These are phyloP conservation scores for Curvularia eragrostidis DNA, from an alignment of 2,329 filamentous ascomycete species.

Conservation along the genomic window DNA sequence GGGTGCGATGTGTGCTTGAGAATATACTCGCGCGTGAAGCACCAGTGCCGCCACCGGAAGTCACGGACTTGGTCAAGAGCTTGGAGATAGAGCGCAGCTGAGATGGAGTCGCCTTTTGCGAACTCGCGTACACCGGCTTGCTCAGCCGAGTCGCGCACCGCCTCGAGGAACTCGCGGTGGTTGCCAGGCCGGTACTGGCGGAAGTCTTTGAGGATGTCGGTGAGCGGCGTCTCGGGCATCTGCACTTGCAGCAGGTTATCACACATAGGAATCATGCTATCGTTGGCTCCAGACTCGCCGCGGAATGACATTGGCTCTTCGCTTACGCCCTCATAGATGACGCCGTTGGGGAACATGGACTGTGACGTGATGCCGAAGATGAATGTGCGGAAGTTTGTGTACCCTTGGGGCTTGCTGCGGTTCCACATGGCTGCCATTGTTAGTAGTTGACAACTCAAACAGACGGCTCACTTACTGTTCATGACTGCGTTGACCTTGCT, in stretches of 20 bases:
- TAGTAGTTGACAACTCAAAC: not conserved
- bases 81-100: slow-evolving; percentile 55
- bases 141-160: slow-evolving; percentile 64
- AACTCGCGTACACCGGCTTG: slow-evolving; percentile 65
- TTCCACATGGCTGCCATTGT: slow-evolving; percentile 76
- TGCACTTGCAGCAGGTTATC: slow-evolving; percentile 85
- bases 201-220: slow-evolving; percentile 87
- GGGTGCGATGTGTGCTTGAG: slow-evolving; percentile 78
- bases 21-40: slow-evolving; percentile 84
- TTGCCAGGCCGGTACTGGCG: slow-evolving; percentile 86
- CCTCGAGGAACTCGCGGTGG: slow-evolving; percentile 82
- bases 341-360: slow-evolving; percentile 91
- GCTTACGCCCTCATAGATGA: slow-evolving; percentile 84
- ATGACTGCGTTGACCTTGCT: slow-evolving; percentile 77
- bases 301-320: slow-evolving; percentile 81
- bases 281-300: slow-evolving; percentile 91
- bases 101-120: slow-evolving; percentile 68
- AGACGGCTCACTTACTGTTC: slow-evolving; percentile 64
- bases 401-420: slow-evolving; percentile 81
- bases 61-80: slow-evolving; percentile 76
- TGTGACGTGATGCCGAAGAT: slow-evolving; percentile 96
- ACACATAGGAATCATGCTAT: slow-evolving; percentile 89
- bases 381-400: slow-evolving; percentile 91
- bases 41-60: slow-evolving; percentile 86
- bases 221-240: slow-evolving; percentile 90